Evolutionary conservation across 345 rosid genomes (phyloP), one percentile per base, ranked within the genome.

Genomic region (Eutrema heterophyllum): DNA sequence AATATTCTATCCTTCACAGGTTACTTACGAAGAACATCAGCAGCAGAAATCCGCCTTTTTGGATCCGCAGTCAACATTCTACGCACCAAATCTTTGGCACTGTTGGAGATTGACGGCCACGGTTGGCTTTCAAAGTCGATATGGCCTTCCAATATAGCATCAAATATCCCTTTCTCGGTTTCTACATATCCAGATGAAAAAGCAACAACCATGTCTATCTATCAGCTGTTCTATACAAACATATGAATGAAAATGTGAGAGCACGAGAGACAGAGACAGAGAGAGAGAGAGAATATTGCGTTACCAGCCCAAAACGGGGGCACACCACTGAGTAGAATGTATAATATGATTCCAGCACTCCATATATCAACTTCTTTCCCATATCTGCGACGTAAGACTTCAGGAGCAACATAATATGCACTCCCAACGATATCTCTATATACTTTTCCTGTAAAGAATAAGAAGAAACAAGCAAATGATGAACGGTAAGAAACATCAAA

Each of bases 231-330:
- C 38, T 54, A 18, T 0, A 2, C 29, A 26, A 21, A 21, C 52
- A 56, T 38, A 76, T 21, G 50, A 46, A 71, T 41, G 3, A 24
- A 62, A 62, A 69, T 3, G 62, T 2, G 10, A 58, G 55, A 21
- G 18, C 36, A 74, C 8, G 40, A 8, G 40, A 46, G 24, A 29
- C 0, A 10, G 59, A 45, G 45, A 21, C 11, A 29, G 15, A 54
- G 11, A 55, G 43, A 48, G 4, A 6, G 56, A 57, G 32, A 26
- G 41, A 26, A 44, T 67, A 33, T 52, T 5, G 6, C 2, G 0
- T 67, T 81, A 89, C 96, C 96, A 40, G 87, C 97, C 96, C 96
- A 91, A 77, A 91, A 91, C 0, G 99, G 99, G 39, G 99, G 97
- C 32, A 92, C 97, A 21, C 97, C 97, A 50, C 96, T 87, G 73